These are phyloP conservation scores for Lactarius tabidus DNA, from an alignment of 768 basidiomycete genomes.

Conservation along the genomic window DNA sequence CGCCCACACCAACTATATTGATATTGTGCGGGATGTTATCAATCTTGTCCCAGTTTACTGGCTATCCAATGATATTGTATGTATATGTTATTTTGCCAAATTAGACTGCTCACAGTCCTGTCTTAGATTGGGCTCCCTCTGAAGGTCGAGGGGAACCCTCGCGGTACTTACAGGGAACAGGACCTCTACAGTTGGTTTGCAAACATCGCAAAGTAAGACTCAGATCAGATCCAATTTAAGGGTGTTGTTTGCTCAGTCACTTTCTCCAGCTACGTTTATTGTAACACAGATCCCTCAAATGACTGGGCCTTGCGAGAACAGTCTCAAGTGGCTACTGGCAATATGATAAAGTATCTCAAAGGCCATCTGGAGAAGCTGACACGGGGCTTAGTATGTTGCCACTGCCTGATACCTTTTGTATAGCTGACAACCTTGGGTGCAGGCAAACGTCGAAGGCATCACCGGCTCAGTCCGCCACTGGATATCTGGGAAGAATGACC, in stretches of 20 bases:
- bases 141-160: slow-evolving; percentile 13
- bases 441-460: slow-evolving; percentile 20
- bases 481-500: slow-evolving; percentile 27
- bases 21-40: slow-evolving; percentile 65
- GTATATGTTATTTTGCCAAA: slow-evolving; percentile 25
- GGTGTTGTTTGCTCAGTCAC: background rate
- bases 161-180: slow-evolving; percentile 14
- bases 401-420: background rate
- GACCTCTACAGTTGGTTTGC: slow-evolving; percentile 11
- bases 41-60: slow-evolving; percentile 59
- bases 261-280: slow-evolving; percentile 37
- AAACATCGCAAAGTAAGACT: slow-evolving; percentile 17
- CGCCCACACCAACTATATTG: slow-evolving; percentile 37
- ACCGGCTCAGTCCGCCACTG: slow-evolving; percentile 26
- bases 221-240: background rate
- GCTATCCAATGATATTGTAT: slow-evolving; percentile 54
- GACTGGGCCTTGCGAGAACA: slow-evolving; percentile 35
- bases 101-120: background rate
- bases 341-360: slow-evolving; percentile 30
- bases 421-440: background rate
- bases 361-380: slow-evolving; percentile 15
- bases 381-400: slow-evolving; percentile 14
- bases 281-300: slow-evolving; percentile 31
- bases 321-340: slow-evolving; percentile 29
- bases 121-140: slow-evolving; percentile 22